Base-by-base conservation (phyloP, 1,139 yeast genomes). In the Debaryomycetaceae sp. region DNA sequence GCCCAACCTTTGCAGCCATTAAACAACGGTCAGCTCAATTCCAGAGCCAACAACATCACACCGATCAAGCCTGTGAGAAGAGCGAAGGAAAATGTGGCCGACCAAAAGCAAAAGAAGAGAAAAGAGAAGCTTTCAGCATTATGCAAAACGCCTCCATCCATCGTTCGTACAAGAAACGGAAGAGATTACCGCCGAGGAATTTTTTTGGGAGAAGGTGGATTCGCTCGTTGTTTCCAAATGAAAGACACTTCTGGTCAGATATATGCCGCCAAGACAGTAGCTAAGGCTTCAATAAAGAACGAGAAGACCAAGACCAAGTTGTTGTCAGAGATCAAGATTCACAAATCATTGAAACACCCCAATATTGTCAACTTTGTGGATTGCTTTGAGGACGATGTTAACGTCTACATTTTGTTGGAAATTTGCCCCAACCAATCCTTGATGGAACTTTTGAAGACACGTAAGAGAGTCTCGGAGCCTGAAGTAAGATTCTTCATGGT, bases 191-290 rank as follows among this genome's bases (percentile, higher is more conserved):
- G 88, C 57, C 81, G 99, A 62, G 98, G 98, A 3, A 78, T 77
- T 48, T 90, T 91, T 56, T 73, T 95, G 36, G 99, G 99, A 31
- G 99, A 90, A 71, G 99, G 99, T 47, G 99, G 99, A 0, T 95
- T 95, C 73, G 99, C 99, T 17, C 83, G 99, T 62, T 95, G 99
- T 64, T 95, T 95, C 70, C 97, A 93, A 65, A 95, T 95, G 76
- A 88, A 87, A 62, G 96, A 89, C 63, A 85, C 91, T 50, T 75
- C 80, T 49, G 98, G 98, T 35, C 81, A 83, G 59, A 79, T 89
- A 4, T 93, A 77, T 67, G 99, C 99, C 27, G 99, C 99, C 34
- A 95, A 95, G 61, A 95, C 99, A 0, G 96, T 95, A 38, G 99
- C 99, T 42, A 95, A 93, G 67, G 91, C 91, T 1, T 89, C 97